Base-by-base conservation (phyloP, 192 early-diverging fungal genomes). In the Rhizophagus clarus region DNA sequence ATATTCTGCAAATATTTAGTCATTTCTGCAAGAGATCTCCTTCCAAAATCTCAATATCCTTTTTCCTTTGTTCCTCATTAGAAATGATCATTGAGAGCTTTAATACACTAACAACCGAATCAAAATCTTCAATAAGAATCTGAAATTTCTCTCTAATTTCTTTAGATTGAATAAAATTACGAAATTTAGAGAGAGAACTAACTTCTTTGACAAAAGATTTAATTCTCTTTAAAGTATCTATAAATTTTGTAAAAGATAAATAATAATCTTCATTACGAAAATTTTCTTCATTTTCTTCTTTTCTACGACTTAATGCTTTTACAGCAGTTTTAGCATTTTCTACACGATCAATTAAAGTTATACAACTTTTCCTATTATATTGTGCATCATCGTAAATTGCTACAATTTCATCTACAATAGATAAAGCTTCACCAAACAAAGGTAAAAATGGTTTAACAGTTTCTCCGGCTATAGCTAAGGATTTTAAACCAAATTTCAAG, bases 301-400 rank as follows among this genome's bases (percentile, higher is more conserved):
- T 37, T 37, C 34, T 37, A 37, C 34, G 34, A 37, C 34, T 37
- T 37, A 37, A 37, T 5, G 45, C 34, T 28, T 72, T 72, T 20
- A 72, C 45, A 11, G 70, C 70, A 42, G 22, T 20, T 42, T 72
- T 31, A 40, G 37, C 71, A 40, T 42, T 49, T 24, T 47, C 45
- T 26, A 72, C 71, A 24, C 71, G 71, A n/a, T 72, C 71, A 42
- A 47, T 17, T 49, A 72, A 47, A 49, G 71, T 37, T 42, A 22
- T 2, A 72, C 71, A 72, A 22, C 34, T 72, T 72, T 26, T 72
- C 42, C 42, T 17, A 49, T 72, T 72, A 72, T 42, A 49, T 12
- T 45, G 22, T 1, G 34, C 71, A 28, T 40, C 42, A 6, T 45
- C 37, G 26, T 42, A 42, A 47, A 42, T 42, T 10, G 10, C 2